Base-by-base conservation (phyloP, 768 basidiomycete genomes). In the Xerocomus brunneocitrinus region DNA sequence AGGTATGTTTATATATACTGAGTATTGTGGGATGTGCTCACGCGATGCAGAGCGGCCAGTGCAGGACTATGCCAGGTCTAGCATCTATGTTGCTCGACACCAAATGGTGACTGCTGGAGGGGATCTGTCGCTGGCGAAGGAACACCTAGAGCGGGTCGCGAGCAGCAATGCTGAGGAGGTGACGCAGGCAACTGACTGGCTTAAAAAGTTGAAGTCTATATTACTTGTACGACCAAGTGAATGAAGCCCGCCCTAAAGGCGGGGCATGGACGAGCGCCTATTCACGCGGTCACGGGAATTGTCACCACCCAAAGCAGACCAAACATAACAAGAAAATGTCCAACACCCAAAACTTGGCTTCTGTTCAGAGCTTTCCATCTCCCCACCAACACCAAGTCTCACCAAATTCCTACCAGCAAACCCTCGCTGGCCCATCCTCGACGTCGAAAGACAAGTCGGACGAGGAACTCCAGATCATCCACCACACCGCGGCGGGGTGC, bases 91-190 rank as follows among this genome's bases (percentile, higher is more conserved):
- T 32, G 93, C 93, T 14, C 85, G 88, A 53, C 83, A 88, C 62
- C 83, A 93, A 58, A 77, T 91, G 67, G 68, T 74, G 47, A 75
- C 76, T 36, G 74, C 82, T 42, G 76, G 80, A 48, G 84, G 85
- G 25, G 81, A 91, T 67, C 64, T 91, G n/a, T 60, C 68, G 31
- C 73, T 93, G 55, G 91, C 93, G 13, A 78, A 76, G 60, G 80
- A 84, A 47, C 89, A 86, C 67, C 74, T 93, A 30, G 83, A 91
- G 54, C 76, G 75, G 45, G 82, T 97, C 27, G 83, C 89, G 4
- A 71, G 71, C 43, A 92, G 88, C 62, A 93, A 95, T 69, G 82
- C 82, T 10, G 89, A 91, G 62, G 91, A 94, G 61, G 88, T 89
- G 16, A 79, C 78, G 12, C 78, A 77, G 50, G 92, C 89, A 0